These are phyloP conservation scores for Zostera marina DNA, from an alignment of 116 monocot genomes.

Conservation along the genomic window DNA sequence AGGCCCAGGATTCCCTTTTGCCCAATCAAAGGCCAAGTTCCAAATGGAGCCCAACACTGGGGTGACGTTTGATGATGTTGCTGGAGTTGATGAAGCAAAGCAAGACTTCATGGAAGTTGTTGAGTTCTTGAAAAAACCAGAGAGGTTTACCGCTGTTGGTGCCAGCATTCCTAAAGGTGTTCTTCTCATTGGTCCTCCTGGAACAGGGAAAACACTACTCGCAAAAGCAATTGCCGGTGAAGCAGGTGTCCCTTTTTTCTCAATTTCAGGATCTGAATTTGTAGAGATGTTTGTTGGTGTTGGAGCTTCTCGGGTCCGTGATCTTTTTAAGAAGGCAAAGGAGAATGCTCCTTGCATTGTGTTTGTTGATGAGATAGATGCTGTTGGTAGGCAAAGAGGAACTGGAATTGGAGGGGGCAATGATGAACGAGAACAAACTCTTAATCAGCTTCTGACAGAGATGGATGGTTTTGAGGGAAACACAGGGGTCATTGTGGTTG, in stretches of 20 bases:
- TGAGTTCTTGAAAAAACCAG: constrained; percentile 67
- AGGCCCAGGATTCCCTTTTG: constrained; percentile 75
- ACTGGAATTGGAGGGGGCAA: constrained; percentile 31
- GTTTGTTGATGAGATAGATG: constrained; percentile 66
- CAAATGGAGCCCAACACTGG: constrained; percentile 88
- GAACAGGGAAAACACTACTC: constrained; percentile 56
- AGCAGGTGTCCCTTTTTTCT: constrained; percentile 39
- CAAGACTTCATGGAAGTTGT: constrained; percentile 81
- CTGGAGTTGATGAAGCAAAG: constrained; percentile 83
- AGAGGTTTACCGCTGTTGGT: constrained; percentile 42
- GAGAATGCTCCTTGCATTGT: constrained; percentile 56
- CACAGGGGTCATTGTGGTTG: constrained; percentile 37
- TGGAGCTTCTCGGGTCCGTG: constrained; percentile 45
- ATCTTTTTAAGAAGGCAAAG: constrained; percentile 50
- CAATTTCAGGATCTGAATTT: constrained; percentile 59
- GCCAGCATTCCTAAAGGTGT: constrained; percentile 35
- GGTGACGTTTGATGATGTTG: constrained; percentile 76
- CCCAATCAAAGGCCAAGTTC: constrained; percentile 79
- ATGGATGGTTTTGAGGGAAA: constrained; percentile 59
- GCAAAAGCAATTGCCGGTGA: constrained; percentile 54
- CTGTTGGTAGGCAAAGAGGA: constrained; percentile 46
- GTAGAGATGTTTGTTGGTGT: constrained; percentile 62
- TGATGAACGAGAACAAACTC: constrained; percentile 50
- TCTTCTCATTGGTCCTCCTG: constrained; percentile 57
- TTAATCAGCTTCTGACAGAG: constrained; percentile 56